Evolutionary conservation across 805 yeast genomes (phyloP).

Genomic region (Candida coleopterorum): DNA sequence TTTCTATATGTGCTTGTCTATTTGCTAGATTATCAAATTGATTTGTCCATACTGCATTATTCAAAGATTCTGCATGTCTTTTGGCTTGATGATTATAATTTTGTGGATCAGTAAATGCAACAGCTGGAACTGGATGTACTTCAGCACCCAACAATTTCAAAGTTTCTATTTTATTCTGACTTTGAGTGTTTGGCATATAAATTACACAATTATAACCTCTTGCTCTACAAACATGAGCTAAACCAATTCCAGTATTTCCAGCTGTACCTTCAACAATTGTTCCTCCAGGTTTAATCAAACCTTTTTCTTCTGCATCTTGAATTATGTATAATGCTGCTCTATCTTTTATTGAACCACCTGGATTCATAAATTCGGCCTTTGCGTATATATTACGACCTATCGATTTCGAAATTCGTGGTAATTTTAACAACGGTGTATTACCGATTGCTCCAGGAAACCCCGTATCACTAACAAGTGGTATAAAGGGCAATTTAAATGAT

Average conservation of each 20-base stretch:
- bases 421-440: conserved; percentile 74
- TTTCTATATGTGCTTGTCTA: conserved; percentile 80
- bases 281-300: conserved; percentile 67
- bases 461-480: conserved; percentile 58
- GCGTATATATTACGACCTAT: conserved; percentile 55
- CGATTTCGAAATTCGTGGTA: conserved; percentile 20
- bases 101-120: conserved; percentile 73
- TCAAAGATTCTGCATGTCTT: conserved; percentile 71
- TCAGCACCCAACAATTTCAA: conserved; percentile 77
- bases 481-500: conserved; percentile 38
- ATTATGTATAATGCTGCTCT: conserved; percentile 79
- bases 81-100: conserved; percentile 86
- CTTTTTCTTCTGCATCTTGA: conserved; percentile 71
- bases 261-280: conserved; percentile 93
- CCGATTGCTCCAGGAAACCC: conserved; percentile 87
- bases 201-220: conserved; percentile 81
- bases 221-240: conserved; percentile 75
- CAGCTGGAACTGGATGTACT: conserved; percentile 86
- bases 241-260: conserved; percentile 93
- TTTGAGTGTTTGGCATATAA: conserved; percentile 89
- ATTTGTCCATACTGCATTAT: conserved; percentile 88
- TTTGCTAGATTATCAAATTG: conserved; percentile 89
- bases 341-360: conserved; percentile 91
- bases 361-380: conserved; percentile 90
- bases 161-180: conserved; percentile 73